Conservation (phyloP, 176 grass and related monocot species). For the Musa acuminata region DNA sequence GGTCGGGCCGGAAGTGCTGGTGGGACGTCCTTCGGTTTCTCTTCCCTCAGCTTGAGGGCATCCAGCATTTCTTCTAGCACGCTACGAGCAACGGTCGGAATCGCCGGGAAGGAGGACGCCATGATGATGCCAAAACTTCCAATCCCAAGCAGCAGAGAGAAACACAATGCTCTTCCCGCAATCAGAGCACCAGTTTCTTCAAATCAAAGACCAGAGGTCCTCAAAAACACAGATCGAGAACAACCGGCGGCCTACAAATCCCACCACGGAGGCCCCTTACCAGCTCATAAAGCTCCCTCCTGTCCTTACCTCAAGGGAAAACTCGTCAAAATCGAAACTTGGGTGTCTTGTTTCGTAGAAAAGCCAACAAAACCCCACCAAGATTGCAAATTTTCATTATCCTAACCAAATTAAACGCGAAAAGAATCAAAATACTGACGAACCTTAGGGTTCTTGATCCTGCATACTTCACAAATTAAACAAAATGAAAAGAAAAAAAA, state of each 20-base stretch:
- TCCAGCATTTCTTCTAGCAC: slow-evolving; percentile 23
- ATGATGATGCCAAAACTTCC: neutral
- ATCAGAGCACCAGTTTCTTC: too few relatives aligned
- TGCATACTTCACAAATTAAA: neutral
- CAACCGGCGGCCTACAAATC: too few relatives aligned
- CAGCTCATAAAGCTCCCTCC: too few relatives aligned
- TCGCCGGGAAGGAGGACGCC: too few relatives aligned
- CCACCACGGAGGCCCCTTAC: too few relatives aligned
- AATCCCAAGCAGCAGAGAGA: neutral
- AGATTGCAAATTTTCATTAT: neutral
- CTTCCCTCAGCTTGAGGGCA: slow-evolving; percentile 28
- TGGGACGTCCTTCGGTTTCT: slow-evolving; percentile 27
- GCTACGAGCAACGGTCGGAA: slow-evolving; percentile 5
- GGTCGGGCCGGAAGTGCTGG: slow-evolving; percentile 28
- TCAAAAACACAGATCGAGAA: too few relatives aligned
- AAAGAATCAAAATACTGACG: neutral
- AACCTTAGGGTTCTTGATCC: neutral
- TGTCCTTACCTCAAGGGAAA: too few relatives aligned
- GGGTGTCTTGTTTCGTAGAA: neutral
- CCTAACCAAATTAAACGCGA: neutral
- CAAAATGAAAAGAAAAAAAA: too few relatives aligned
- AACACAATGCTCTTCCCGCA: neutral
- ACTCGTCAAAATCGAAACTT: neutral
- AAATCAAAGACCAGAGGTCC: too few relatives aligned
- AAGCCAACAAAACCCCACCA: neutral